Conservation (phyloP, 169 alveolate genomes). For the Eimeria sp. region DNA sequence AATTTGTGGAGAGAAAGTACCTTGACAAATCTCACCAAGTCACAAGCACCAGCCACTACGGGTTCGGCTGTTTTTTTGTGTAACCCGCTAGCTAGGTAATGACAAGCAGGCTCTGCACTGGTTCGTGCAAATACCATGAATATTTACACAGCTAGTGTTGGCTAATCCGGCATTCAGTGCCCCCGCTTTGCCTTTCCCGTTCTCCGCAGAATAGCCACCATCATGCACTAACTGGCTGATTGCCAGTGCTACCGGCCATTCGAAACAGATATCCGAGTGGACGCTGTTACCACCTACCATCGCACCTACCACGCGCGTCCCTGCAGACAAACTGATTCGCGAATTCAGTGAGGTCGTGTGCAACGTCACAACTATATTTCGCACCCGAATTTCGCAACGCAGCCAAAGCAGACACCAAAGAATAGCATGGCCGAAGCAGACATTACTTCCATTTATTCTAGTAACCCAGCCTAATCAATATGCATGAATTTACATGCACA, state of each 20-base stretch:
- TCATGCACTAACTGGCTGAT: not conserved
- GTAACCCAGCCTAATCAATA: not conserved
- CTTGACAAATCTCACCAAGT: too few species aligned
- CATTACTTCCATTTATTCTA: too few species aligned
- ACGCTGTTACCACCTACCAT: not conserved
- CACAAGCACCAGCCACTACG: too few species aligned
- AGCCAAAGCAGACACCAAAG: too few species aligned
- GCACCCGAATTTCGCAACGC: not conserved
- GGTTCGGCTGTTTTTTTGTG: too few species aligned
- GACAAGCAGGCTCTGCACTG: too few species aligned
- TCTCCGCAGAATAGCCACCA: not conserved
- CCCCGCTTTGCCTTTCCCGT: too few species aligned
- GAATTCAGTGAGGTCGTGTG: not conserved
- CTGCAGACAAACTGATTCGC: not conserved
- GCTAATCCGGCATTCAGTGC: not conserved
- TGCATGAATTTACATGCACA: not conserved
- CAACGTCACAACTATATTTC: not conserved
- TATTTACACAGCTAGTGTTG: not conserved
- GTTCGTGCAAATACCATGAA: not conserved
- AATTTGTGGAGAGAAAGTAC: too few species aligned
- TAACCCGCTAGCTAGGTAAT: too few species aligned
- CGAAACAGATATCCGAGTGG: not conserved
- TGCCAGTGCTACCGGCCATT: not conserved
- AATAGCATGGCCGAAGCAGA: not conserved
- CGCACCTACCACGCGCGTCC: too few species aligned